phyloP scores from a whole-genome alignment of 495 filamentous ascomycete genomes.

The Penicillium cosmopolitanum region DNA sequence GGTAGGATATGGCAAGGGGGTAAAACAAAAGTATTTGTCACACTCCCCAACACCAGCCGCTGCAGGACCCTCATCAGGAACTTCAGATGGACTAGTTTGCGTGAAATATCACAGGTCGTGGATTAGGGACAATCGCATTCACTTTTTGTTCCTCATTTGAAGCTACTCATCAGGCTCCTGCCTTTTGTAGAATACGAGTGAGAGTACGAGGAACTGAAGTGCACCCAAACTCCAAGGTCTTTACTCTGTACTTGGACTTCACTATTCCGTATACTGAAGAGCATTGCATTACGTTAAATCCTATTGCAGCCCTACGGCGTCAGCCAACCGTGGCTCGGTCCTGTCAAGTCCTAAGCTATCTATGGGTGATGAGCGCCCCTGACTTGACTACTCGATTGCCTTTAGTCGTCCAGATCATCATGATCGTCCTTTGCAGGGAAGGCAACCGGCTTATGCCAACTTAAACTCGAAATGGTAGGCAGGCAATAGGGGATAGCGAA shows the following conservation, averaged over 20 bases:
- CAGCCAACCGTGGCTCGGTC: no score
- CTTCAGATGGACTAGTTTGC: not conserved
- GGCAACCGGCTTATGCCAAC: not conserved
- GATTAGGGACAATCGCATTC: constrained; percentile 1
- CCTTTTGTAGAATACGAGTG: not conserved
- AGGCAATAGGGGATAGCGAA: not conserved
- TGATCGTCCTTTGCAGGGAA: not conserved
- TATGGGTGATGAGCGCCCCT: not conserved
- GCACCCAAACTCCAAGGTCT: no score
- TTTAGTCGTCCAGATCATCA: not conserved
- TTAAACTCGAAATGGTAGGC: not conserved
- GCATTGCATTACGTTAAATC: not conserved
- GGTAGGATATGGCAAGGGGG: not conserved
- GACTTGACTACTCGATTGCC: not conserved
- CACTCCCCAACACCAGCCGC: not conserved
- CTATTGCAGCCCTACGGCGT: no score
- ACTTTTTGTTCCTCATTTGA: not conserved
- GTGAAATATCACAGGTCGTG: not conserved
- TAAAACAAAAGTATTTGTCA: not conserved
- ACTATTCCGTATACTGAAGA: not conserved
- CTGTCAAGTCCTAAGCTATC: no score
- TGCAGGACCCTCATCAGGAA: not conserved
- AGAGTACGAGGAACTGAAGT: not conserved
- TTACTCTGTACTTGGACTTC: no score
- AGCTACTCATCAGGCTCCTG: not conserved